Evolutionary conservation across 352 stramenopile genomes (phyloP), one percentile per base, ranked within the genome.

Genomic region (Phytophthora ramorum): DNA sequence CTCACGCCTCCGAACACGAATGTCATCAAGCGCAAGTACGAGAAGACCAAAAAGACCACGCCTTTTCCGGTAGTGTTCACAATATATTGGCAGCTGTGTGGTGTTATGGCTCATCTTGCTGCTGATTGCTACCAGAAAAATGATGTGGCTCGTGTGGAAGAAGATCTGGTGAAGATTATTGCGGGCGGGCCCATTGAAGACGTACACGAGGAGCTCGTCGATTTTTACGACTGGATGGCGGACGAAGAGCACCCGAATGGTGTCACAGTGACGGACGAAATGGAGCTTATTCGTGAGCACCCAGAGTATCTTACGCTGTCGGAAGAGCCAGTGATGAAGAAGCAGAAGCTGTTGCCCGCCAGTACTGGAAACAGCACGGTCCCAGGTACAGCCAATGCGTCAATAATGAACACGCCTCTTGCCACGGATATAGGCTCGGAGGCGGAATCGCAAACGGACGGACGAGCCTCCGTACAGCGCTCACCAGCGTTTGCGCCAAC

Each of bases 221-320:
- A 95, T 54, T 96, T 89, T 34, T 91, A 87, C 60, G 86, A 95
- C 58, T 96, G 87, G 86, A 96, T 96, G 88, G 69, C 83, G 19
- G 83, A 93, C 54, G 83, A 86, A 16, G 77, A 89, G 16, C 73
- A 92, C 57, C 88, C 88, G 5, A 83, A 89, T 44, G 83, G 83
- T 0, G 76, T 92, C 37, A 79, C 80, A 26, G 76, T 95, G 14
- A 89, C 80, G 10, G 88, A 96, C 69, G 88, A 96, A 44, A 84
- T 96, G 65, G 84, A 87, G 61, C 71, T 96, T 4, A 92, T 96
- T 46, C 82, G 84, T 4, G 73, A 92, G 40, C 88, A 96, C 35
- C 87, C 87, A 4, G 85, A 93, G 72, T 95, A 95, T 52, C 66
- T 92, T 17, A 77, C 85, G 20, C 63, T 94, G 6, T 78, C 83